Conservation (phyloP, 139 green algal genomes). For the Chlamydomonas schloesseri region DNA sequence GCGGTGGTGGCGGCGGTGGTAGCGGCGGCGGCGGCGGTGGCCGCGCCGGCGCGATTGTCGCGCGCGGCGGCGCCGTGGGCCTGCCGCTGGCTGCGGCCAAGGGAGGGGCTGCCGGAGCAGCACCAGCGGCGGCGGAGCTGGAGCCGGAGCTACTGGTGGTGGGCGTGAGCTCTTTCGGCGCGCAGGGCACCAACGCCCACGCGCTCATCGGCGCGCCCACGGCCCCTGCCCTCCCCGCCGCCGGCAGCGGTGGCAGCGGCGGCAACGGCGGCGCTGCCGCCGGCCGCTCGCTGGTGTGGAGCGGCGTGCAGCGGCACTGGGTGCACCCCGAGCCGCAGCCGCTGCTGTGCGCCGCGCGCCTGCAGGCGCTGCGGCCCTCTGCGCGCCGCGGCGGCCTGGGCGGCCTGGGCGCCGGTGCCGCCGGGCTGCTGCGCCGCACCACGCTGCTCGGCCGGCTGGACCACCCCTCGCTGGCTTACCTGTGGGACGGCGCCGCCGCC, state of each 20-base stretch:
- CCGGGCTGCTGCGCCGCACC: not conserved
- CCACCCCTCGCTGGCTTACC: constrained; percentile 49
- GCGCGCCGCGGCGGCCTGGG: too few species aligned
- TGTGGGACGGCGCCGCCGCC: constrained; percentile 59
- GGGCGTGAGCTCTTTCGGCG: constrained; percentile 72
- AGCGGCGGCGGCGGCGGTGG: not conserved
- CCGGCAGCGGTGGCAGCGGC: too few species aligned
- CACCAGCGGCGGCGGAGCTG: too few species aligned
- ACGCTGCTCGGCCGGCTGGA: constrained; percentile 53
- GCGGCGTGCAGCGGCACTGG: constrained; percentile 9
- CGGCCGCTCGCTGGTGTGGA: not conserved
- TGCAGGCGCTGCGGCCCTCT: not conserved
- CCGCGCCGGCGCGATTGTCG: not conserved
- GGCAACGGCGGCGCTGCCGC: not conserved
- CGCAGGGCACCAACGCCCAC: constrained; percentile 78
- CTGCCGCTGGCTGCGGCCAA: not conserved
- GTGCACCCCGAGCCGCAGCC: constrained; percentile 31
- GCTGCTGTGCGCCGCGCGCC: constrained; percentile 46
- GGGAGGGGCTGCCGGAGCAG: too few species aligned
- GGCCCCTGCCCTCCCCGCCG: not conserved
- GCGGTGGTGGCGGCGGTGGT: not conserved
- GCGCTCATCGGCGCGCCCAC: constrained; percentile 40
- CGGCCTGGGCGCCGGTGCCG: too few species aligned
- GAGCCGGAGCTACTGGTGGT: constrained; percentile 66
- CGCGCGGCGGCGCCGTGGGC: constrained; percentile 2